Conservation (phyloP, 768 basidiomycete species). For the Boletus sp. region DNA sequence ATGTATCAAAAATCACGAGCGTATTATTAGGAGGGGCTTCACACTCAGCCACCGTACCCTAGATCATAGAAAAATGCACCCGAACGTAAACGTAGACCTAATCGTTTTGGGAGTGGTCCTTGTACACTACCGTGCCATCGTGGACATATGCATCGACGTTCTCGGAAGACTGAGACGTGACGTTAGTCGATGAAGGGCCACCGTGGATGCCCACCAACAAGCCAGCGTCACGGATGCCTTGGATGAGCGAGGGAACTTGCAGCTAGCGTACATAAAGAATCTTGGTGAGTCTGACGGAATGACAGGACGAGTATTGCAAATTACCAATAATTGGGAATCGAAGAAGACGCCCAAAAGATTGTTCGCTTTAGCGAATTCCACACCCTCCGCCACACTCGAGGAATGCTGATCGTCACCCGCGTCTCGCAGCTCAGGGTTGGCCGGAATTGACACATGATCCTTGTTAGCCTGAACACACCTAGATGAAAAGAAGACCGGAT, state of each 20-base stretch:
- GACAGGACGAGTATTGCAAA: conserved; percentile 20
- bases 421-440: conserved; percentile 35
- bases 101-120: conserved; percentile 58
- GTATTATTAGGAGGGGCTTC: conserved; percentile 17
- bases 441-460: conserved; percentile 39
- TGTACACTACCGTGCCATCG: conserved; percentile 65
- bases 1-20: conserved; percentile 24
- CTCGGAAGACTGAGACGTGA: conserved; percentile 40
- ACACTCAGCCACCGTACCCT: conserved; percentile 22
- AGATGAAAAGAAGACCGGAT: conserved; percentile 94
- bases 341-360: conserved; percentile 92
- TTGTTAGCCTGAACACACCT: conserved; percentile 68
- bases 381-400: conserved; percentile 81
- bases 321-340: conserved; percentile 82
- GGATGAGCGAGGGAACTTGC: conserved; percentile 86
- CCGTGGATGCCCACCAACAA: conserved; percentile 86
- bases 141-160: conserved; percentile 68
- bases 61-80: conserved; percentile 23
- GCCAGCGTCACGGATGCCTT: conserved; percentile 85
- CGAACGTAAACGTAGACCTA: conserved; percentile 28
- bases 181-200: conserved; percentile 41
- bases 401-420: conserved; percentile 49
- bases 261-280: conserved; percentile 38
- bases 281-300: conserved; percentile 15
- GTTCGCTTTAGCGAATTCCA: conserved; percentile 90